Evolutionary conservation across 202 grass and related monocot genomes (phyloP).

Genomic region (Panicum hallii): DNA sequence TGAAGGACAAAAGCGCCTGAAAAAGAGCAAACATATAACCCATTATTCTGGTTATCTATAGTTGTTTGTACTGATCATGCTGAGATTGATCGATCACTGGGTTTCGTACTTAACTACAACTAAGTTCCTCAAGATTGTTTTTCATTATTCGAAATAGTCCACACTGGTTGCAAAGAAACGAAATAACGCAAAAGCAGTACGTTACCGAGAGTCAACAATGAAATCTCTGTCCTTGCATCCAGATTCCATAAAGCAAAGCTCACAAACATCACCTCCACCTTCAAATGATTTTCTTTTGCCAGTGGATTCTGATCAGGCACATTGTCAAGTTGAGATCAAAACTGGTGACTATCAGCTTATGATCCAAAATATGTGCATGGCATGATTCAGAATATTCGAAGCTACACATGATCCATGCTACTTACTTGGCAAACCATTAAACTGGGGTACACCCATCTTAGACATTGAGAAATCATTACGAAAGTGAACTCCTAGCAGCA

Average conservation of each 20-base stretch:
- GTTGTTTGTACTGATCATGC: not conserved
- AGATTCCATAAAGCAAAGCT: conserved; percentile 58
- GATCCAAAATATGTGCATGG: not conserved
- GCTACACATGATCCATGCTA: not conserved
- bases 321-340: conserved; percentile 33
- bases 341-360: conserved; percentile 6
- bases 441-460: conserved; percentile 56
- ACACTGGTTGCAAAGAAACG: not conserved
- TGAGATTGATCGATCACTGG: not conserved
- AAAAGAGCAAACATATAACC: not conserved
- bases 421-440: conserved; percentile 57
- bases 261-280: conserved; percentile 51
- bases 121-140: conserved; percentile 15
- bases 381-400: conserved; percentile 32
- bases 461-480: conserved; percentile 52
- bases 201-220: conserved; percentile 49
- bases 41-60: not conserved
- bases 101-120: not conserved
- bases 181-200: conserved; percentile 6
- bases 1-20: not conserved
- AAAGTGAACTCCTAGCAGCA: conserved; percentile 65
- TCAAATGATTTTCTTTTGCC: conserved; percentile 74
- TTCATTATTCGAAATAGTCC: not conserved
- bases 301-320: conserved; percentile 46
- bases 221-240: conserved; percentile 61